Percentiles rank a stretch among this genome's conserved stretches.
These are phyloP conservation scores for Xylaria sp. DNA, from an alignment of 495 filamentous ascomycete genomes.

Conservation along the genomic window DNA sequence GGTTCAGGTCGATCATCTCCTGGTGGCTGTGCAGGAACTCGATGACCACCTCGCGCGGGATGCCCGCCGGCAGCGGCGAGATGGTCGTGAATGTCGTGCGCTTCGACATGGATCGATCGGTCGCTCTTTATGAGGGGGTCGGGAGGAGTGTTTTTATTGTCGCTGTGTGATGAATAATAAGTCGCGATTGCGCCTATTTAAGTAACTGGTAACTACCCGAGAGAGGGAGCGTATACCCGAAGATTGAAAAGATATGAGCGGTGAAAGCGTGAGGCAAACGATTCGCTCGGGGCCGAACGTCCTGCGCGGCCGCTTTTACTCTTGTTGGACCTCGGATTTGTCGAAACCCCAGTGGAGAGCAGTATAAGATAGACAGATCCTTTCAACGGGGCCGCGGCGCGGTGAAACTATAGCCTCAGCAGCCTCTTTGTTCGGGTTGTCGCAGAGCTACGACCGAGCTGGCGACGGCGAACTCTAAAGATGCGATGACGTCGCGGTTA, in stretches of 20 bases:
- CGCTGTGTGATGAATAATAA: neutral
- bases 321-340: neutral
- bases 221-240: neutral
- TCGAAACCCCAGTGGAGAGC: neutral
- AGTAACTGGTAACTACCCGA: too few relatives aligned
- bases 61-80: conserved; percentile 71
- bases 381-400: neutral
- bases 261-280: neutral
- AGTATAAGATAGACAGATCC: neutral
- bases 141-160: neutral
- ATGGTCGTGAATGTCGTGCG: conserved; percentile 69
- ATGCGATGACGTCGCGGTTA: neutral
- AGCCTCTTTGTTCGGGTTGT: conserved; percentile 4
- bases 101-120: conserved; percentile 54
- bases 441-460: neutral
- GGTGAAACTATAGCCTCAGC: neutral
- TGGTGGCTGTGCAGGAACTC: conserved; percentile 73
- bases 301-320: conserved; percentile 5
- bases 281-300: neutral
- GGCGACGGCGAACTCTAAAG: neutral
- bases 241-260: neutral
- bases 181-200: neutral
- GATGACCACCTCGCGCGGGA: conserved; percentile 70
- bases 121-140: neutral
- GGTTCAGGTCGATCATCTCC: conserved; percentile 84